Conservation (phyloP, 2,329 filamentous ascomycete species). For the Phaeophleospora eucalypticola region DNA sequence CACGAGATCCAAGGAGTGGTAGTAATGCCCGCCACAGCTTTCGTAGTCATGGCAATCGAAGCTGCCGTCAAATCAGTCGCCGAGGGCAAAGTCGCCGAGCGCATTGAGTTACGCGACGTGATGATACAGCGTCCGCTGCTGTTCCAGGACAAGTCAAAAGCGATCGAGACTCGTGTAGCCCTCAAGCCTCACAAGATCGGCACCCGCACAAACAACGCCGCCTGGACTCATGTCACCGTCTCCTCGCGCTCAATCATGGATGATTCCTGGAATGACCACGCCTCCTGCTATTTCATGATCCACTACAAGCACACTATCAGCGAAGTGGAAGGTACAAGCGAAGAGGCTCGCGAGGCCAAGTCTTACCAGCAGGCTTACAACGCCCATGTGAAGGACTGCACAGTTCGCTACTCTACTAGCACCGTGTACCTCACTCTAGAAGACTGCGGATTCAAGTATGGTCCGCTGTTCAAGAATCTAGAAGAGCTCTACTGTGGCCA, state of each 20-base stretch:
- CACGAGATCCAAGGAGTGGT: slow-evolving; percentile 15
- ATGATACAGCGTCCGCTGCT: slow-evolving; percentile 7
- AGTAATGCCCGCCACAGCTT: slow-evolving; percentile 17
- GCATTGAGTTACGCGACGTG: slow-evolving; percentile 46
- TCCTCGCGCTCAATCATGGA: not conserved
- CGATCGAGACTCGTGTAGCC: not conserved
- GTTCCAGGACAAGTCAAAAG: slow-evolving; percentile 2
- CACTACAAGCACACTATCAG: slow-evolving; percentile 3
- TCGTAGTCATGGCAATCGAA: slow-evolving; percentile 19
- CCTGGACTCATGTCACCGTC: not conserved
- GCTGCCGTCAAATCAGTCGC: slow-evolving; percentile 11
- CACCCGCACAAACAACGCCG: not conserved
- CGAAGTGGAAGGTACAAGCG: slow-evolving; percentile 1
- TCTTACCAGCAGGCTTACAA: not conserved
- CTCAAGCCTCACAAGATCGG: not conserved
- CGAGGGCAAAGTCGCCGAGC: slow-evolving; percentile 14
- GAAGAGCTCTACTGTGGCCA: slow-evolving; percentile 4
- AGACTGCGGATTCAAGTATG: slow-evolving; percentile 15
- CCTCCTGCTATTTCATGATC: slow-evolving; percentile 1
- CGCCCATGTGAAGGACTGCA: not conserved
- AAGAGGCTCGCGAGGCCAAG: not conserved
- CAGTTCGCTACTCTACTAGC: not conserved
- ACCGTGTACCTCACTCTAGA: not conserved
- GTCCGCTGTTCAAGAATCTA: slow-evolving; percentile 14
- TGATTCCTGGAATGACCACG: slow-evolving; percentile 5